phyloP scores from a whole-genome alignment of 257 asterid genomes.

The Craterostigma plantagineum region DNA sequence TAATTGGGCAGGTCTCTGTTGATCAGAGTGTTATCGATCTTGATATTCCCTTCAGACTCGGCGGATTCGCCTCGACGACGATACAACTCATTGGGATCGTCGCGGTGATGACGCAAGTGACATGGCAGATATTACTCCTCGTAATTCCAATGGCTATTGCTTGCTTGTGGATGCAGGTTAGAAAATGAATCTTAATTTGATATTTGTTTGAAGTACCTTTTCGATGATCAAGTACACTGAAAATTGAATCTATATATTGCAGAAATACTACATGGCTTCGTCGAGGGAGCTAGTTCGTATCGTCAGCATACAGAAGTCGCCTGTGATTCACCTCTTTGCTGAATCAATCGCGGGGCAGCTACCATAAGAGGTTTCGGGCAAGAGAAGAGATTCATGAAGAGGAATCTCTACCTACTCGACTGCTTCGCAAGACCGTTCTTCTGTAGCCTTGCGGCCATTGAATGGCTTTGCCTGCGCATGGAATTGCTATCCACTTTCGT shows the following conservation, averaged over 20 bases:
- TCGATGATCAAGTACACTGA: too few relatives aligned
- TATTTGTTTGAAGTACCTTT: too few relatives aligned
- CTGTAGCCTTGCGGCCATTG: conserved; percentile 95
- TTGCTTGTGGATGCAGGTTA: conserved; percentile 99
- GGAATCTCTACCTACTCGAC: conserved; percentile 92
- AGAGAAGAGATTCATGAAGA: conserved; percentile 95
- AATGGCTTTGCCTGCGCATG: conserved; percentile 99
- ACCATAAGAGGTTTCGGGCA: conserved; percentile 98
- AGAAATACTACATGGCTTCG: conserved; percentile 99
- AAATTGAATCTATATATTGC: too few relatives aligned
- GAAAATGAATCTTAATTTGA: too few relatives aligned
- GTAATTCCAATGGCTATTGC: conserved; percentile 94
- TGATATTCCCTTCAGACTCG: conserved; percentile 98
- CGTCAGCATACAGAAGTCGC: conserved; percentile 98
- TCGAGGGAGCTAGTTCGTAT: conserved; percentile 96
- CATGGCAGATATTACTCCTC: conserved; percentile 96
- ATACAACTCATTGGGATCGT: conserved; percentile 94
- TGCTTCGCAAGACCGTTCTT: conserved; percentile 97
- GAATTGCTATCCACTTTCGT: conserved; percentile 92
- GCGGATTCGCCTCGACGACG: conserved; percentile 98
- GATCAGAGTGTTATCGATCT: conserved; percentile 99
- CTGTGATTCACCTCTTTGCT: conserved; percentile 78
- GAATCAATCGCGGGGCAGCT: conserved; percentile 99
- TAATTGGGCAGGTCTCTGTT: conserved; percentile 66
- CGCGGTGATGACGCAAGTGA: conserved; percentile 89